Evolutionary conservation across 2,329 filamentous ascomycete genomes (phyloP), one percentile per base, ranked within the genome.

Genomic region (Penicillium sp.): DNA sequence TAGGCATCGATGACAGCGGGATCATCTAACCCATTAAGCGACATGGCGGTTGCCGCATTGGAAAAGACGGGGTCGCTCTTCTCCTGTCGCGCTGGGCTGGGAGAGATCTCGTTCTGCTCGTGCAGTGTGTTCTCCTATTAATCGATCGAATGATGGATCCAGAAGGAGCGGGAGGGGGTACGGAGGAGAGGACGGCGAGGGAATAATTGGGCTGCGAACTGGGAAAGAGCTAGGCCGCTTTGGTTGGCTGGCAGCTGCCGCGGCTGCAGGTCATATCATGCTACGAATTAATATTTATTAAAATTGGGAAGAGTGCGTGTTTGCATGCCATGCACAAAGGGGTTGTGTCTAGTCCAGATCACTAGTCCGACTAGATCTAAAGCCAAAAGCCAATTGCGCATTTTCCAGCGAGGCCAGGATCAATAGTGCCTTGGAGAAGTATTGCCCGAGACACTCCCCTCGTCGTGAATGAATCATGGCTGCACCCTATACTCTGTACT

Each of bases 1-100:
- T 96, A 87, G 67, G 92, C 91, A 77, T 95, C 90, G 75, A 86
- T 84, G 76, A 99, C 83, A 70, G 85, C 83, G 65, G 83, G 79
- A 77, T 85, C 83, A 78, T 97, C 92, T 76, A 97, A 82, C 63
- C 94, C 94, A 85, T 96, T 96, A 75, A 97, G 82, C 80, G 93
- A 97, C 93, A 97, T 97, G 66, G 65, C 63, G 67, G 64, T 66
- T 65, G 64, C 68, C 63, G 68, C 72, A 75, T 75, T 62, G 64
- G 63, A 61, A 59, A 58, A 58, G 50, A 58, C 56, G 38, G 52
- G 48, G 52, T 35, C 30, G 43, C 48, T 43, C 51, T 40, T 47
- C 33, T 28, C 24, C 21, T 12, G 40, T 45, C 40, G 28, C 38
- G 20, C 50, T 33, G 38, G 24, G 18, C 21, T 8, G 23, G 23